Evolutionary conservation across 192 early-diverging fungal genomes (phyloP).

Genomic region (Dissophora globulifera): DNA sequence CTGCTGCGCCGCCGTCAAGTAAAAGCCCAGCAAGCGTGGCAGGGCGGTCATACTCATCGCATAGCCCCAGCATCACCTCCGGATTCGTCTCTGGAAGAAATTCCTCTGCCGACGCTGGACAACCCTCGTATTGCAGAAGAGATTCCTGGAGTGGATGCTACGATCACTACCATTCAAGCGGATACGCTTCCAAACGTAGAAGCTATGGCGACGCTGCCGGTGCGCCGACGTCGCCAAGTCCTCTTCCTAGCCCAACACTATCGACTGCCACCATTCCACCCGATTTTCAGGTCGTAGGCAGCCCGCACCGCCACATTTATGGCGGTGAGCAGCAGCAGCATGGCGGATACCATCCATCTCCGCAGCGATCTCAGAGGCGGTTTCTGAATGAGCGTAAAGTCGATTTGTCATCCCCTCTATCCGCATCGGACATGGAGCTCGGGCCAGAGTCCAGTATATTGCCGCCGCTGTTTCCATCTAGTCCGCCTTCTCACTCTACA

Average conservation of each 20-base stretch:
- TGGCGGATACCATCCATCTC: too few species aligned
- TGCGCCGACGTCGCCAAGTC: neutral
- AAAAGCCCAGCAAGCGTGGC: too few species aligned
- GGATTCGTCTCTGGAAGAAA: too few species aligned
- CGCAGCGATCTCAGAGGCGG: neutral
- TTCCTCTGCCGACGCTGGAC: too few species aligned
- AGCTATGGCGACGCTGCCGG: too few species aligned
- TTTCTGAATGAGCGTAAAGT: neutral
- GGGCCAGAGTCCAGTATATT: constrained; percentile 5
- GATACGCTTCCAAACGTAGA: too few species aligned
- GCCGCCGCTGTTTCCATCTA: constrained; percentile 24
- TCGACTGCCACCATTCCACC: constrained; percentile 18
- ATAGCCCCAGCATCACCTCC: too few species aligned
- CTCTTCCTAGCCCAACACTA: constrained; percentile 37
- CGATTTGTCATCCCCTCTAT: constrained; percentile 13
- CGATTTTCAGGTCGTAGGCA: constrained; percentile 18
- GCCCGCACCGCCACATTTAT: neutral
- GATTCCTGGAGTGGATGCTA: too few species aligned
- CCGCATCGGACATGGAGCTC: constrained; percentile 14
- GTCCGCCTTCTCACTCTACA: neutral
- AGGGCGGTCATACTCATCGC: too few species aligned
- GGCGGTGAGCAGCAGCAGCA: neutral
- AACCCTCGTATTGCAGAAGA: too few species aligned
- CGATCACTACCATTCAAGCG: too few species aligned
- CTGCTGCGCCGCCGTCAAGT: too few species aligned